Conservation (phyloP, 306 rosid genomes). For the Phaseolus lunatus region DNA sequence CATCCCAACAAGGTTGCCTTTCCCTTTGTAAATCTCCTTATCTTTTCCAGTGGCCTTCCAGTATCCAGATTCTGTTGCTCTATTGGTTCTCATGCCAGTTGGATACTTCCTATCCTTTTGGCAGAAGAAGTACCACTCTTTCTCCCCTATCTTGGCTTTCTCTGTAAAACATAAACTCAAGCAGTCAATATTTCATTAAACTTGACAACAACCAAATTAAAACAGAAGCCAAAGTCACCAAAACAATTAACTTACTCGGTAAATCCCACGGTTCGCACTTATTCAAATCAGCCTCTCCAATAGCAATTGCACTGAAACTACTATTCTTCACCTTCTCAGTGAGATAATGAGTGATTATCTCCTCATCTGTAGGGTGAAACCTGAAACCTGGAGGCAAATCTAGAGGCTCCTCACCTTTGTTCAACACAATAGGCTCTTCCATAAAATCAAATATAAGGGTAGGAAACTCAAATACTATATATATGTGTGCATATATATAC, state of each 20-base stretch:
- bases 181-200: neutral
- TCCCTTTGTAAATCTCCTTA: slow-evolving; percentile 72
- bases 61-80: slow-evolving; percentile 91
- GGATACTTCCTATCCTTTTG: slow-evolving; percentile 93
- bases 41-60: slow-evolving; percentile 99
- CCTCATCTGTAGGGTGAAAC: slow-evolving; percentile 94
- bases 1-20: slow-evolving; percentile 81
- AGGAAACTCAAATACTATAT: neutral
- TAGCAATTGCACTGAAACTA: slow-evolving; percentile 72
- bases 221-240: too few relatives aligned
- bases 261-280: slow-evolving; percentile 98
- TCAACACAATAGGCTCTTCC: slow-evolving; percentile 66
- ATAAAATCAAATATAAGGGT: slow-evolving; percentile 22
- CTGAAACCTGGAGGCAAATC: slow-evolving; percentile 95
- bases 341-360: slow-evolving; percentile 72
- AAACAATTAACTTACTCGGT: slow-evolving; percentile 60
- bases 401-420: slow-evolving; percentile 57
- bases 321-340: slow-evolving; percentile 66
- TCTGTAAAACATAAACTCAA: slow-evolving; percentile 54
- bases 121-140: slow-evolving; percentile 91
- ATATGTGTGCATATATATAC: neutral
- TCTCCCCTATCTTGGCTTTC: slow-evolving; percentile 95
- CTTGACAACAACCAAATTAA: neutral
- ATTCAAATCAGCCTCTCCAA: slow-evolving; percentile 91
- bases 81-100: slow-evolving; percentile 92